Percentiles rank a stretch among this genome's conserved stretches.
phyloP scores from a whole-genome alignment of 192 early-diverging fungal species.

The Backusella morwellensis region DNA sequence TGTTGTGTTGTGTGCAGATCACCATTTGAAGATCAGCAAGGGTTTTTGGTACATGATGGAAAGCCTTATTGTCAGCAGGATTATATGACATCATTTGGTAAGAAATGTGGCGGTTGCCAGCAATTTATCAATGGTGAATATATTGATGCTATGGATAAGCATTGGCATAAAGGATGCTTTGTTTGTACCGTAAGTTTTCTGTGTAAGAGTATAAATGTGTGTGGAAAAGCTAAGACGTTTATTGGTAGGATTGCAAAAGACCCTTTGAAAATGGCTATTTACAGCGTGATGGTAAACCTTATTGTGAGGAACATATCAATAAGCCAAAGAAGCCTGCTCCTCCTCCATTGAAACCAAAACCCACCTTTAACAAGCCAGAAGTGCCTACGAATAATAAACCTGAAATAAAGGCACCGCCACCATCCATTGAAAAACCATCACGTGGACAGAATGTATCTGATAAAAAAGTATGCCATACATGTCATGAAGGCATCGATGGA shows the following conservation, averaged over 20 bases:
- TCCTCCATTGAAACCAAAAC: background rate
- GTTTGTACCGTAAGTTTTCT: conserved; percentile 40
- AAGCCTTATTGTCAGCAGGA: conserved; percentile 60
- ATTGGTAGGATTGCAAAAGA: background rate
- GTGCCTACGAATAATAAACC: background rate
- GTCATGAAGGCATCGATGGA: conserved; percentile 21
- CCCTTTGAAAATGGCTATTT: conserved; percentile 9
- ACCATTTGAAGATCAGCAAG: conserved; percentile 47
- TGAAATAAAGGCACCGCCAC: background rate
- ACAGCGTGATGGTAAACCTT: conserved; percentile 12
- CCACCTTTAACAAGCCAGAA: background rate
- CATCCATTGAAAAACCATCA: background rate
- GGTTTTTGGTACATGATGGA: conserved; percentile 59
- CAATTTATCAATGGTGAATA: conserved; percentile 53
- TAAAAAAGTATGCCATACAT: conserved; percentile 18
- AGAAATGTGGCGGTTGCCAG: conserved; percentile 50
- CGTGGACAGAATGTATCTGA: background rate
- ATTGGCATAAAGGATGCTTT: conserved; percentile 60
- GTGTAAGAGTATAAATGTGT: no score
- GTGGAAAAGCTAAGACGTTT: no score
- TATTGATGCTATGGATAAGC: conserved; percentile 47
- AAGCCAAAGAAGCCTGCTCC: background rate
- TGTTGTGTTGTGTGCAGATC: conserved; percentile 53
- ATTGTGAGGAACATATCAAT: conserved; percentile 12
- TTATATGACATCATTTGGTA: conserved; percentile 49